Evolutionary conservation across 2,329 filamentous ascomycete genomes (phyloP).

Genomic region (Ophiostoma montium): DNA sequence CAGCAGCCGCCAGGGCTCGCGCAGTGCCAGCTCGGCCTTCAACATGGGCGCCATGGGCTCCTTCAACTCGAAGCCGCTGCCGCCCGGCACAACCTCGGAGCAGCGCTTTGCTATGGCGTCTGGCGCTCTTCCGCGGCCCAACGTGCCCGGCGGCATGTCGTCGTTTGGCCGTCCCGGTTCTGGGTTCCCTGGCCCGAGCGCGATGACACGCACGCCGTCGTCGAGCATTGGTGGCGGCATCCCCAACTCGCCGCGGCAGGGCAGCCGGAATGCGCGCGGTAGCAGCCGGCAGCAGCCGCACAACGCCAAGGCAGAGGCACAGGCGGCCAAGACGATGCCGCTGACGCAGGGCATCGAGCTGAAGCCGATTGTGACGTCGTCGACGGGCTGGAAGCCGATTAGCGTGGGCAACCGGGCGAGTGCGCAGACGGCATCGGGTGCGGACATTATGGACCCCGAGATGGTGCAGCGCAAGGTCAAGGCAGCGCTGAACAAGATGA

Average conservation of each 20-base stretch:
- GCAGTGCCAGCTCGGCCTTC: slow-evolving; percentile 15
- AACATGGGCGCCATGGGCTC: slow-evolving; percentile 45
- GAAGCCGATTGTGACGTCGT: slow-evolving; percentile 59
- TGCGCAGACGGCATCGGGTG: slow-evolving; percentile 24
- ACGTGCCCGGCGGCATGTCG: slow-evolving; percentile 3
- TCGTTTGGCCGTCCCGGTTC: slow-evolving; percentile 40
- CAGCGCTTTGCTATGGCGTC: slow-evolving; percentile 57
- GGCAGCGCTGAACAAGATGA: slow-evolving; percentile 98
- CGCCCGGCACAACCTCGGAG: slow-evolving; percentile 62
- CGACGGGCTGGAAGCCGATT: slow-evolving; percentile 80
- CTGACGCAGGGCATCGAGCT: slow-evolving; percentile 72
- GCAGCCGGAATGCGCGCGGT: slow-evolving; percentile 45
- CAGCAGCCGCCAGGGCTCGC: slow-evolving; percentile 32
- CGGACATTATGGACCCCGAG: slow-evolving; percentile 63
- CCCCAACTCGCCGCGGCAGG: slow-evolving; percentile 58
- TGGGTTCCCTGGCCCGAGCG: slow-evolving; percentile 45
- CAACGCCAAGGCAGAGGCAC: slow-evolving; percentile 43
- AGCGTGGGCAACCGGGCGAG: slow-evolving; percentile 38
- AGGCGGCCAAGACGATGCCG: slow-evolving; percentile 78
- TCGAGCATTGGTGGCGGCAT: slow-evolving; percentile 40
- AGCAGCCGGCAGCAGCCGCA: slow-evolving; percentile 49
- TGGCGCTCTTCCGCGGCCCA: slow-evolving; percentile 33
- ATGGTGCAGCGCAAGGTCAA: slow-evolving; percentile 98
- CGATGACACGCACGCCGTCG: slow-evolving; percentile 51
- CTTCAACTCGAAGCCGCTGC: slow-evolving; percentile 52